phyloP scores from a whole-genome alignment of 2,329 filamentous ascomycete species.

The Aureobasidium namibiae region DNA sequence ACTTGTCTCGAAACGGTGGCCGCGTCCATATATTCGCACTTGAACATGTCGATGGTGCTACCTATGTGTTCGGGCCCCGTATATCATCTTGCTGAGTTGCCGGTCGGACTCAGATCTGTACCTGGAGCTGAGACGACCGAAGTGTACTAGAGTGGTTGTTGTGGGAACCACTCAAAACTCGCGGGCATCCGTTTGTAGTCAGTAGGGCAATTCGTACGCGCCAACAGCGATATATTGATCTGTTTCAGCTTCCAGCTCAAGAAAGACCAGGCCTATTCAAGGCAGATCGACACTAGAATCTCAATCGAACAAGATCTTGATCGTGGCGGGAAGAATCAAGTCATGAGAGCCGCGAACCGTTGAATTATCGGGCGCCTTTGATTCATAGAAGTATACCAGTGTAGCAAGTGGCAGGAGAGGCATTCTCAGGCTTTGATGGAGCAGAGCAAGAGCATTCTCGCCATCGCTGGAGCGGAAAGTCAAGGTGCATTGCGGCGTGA shows the following conservation, averaged over 20 bases:
- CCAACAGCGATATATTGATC: background rate
- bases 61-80: too few relatives aligned
- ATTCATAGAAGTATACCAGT: background rate
- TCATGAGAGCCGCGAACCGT: background rate
- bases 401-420: background rate
- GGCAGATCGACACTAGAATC: background rate
- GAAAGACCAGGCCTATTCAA: background rate
- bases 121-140: too few relatives aligned
- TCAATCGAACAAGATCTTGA: background rate
- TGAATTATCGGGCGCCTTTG: background rate
- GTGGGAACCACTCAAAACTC: background rate
- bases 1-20: too few relatives aligned
- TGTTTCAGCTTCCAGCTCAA: background rate
- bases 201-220: background rate
- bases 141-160: background rate
- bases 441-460: background rate
- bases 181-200: background rate
- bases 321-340: background rate
- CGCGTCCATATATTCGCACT: too few relatives aligned
- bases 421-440: background rate
- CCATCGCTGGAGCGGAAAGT: background rate
- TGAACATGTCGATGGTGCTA: too few relatives aligned
- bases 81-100: too few relatives aligned
- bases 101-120: too few relatives aligned
- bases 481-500: background rate